Conservation (phyloP, 106 monocot genomes). For the Alisma plantagoaquatica region DNA sequence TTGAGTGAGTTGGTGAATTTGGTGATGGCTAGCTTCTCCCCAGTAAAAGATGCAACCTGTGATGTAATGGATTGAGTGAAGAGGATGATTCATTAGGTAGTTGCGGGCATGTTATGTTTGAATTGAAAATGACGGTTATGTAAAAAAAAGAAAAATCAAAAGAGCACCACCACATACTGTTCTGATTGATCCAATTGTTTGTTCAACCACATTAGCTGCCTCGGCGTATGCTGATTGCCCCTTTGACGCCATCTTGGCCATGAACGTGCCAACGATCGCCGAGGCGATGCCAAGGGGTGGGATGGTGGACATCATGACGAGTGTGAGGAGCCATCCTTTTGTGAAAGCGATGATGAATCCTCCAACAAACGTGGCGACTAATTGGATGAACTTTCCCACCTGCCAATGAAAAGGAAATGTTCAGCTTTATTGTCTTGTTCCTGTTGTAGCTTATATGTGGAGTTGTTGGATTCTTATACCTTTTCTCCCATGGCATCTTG, state of each 20-base stretch:
- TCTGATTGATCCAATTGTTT: constrained; percentile 70
- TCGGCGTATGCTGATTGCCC: constrained; percentile 60
- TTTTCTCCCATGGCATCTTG: constrained; percentile 56
- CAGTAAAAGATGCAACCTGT: constrained; percentile 72
- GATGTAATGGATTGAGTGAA: not conserved
- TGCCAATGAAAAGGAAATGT: not conserved
- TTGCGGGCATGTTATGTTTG: no score
- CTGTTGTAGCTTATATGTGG: not conserved
- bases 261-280: constrained; percentile 33
- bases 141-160: no score
- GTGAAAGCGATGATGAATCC: constrained; percentile 63
- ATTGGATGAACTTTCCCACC: constrained; percentile 68
- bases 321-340: constrained; percentile 75
- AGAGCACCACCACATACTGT: constrained; percentile 30
- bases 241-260: constrained; percentile 38
- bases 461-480: not conserved
- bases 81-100: not conserved
- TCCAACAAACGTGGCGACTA: constrained; percentile 59
- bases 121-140: no score
- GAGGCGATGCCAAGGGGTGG: constrained; percentile 46
- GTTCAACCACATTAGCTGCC: constrained; percentile 51
- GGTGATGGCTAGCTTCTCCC: constrained; percentile 36
- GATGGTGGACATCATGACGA: constrained; percentile 61
- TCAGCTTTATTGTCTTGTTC: not conserved
- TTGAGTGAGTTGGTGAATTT: constrained; percentile 33